Evolutionary conservation across 352 stramenopile genomes (phyloP), one percentile per base, ranked within the genome.

Genomic region (Globisporangium echinulatum): DNA sequence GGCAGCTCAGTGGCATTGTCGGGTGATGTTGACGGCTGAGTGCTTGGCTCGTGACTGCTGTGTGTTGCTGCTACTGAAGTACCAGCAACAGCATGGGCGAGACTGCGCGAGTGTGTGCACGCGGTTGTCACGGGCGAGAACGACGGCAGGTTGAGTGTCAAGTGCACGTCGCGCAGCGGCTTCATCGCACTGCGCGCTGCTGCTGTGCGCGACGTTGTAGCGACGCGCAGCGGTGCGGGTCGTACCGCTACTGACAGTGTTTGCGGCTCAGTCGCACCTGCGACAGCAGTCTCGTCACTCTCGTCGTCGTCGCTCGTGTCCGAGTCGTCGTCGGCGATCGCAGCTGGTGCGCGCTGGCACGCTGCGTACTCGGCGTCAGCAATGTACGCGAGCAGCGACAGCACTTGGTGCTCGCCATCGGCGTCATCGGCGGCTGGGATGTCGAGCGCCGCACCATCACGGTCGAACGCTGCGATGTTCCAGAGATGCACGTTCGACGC

Each of bases 371-470:
- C 85, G 0, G 83, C 85, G 44, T 92, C 83, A 0, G 82, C 83
- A 43, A 95, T 92, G 62, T 95, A 95, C 52, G 81, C 89, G 14
- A 95, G 65, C 15, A 93, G 58, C 44, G 85, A 95, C 2, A 93
- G 63, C 49, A 93, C 83, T 53, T 91, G 83, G 52, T 83, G 69
- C 53, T 90, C 79, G 56, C 77, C 72, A 8, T 44, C 40, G 40
- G 7, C 40, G 54, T 87, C 77, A 17, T 84, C 74, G 15, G 74
- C 75, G 42, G 70, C 70, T 0, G 81, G 82, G 39, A 92, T 88
- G 43, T 89, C 80, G 14, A 85, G 61, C n/a, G 72, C 56, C 19
- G 54, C 61, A 44, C 74, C 67, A 42, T 69, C 72, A 5, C 67
- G 67, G 15, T 77, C 72, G 54, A 92, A 92, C 4, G 69, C 83